Conservation (phyloP, 2,329 filamentous ascomycete species). For the Byssothecium circinans region DNA sequence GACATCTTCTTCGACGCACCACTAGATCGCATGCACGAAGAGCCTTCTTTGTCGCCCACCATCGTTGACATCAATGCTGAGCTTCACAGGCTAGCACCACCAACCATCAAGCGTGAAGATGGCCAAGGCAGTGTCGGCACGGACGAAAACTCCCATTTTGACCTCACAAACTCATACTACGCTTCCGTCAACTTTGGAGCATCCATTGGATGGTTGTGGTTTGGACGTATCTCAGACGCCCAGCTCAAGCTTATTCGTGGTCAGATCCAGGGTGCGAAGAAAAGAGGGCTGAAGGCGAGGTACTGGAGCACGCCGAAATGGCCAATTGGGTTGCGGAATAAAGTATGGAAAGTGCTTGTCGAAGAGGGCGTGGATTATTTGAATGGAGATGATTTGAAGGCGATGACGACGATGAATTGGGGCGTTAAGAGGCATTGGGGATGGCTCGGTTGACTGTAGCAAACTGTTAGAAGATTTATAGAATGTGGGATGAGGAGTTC, state of each 20-base stretch:
- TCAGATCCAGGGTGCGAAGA: constrained; percentile 57
- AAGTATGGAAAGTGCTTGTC: constrained; percentile 57
- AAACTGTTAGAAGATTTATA: neutral
- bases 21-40: constrained; percentile 42
- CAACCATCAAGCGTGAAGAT: constrained; percentile 4
- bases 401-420: constrained; percentile 54
- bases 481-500: too few species aligned
- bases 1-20: constrained; percentile 62
- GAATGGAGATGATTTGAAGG: constrained; percentile 60
- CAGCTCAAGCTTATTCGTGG: constrained; percentile 53
- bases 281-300: constrained; percentile 56
- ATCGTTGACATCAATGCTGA: neutral
- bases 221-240: constrained; percentile 48
- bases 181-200: constrained; percentile 61
- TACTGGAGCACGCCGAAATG: constrained; percentile 61
- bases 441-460: constrained; percentile 19
- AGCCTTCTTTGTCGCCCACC: constrained; percentile 6
- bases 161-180: constrained; percentile 65
- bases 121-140: constrained; percentile 53
- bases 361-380: constrained; percentile 59
- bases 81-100: neutral
- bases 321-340: constrained; percentile 57
- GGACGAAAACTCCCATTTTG: constrained; percentile 38
- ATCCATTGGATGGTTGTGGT: constrained; percentile 56
- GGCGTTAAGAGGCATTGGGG: constrained; percentile 29